Evolutionary conservation across 768 basidiomycete species (phyloP).

Genomic region (Gelatoporia subvermispora): DNA sequence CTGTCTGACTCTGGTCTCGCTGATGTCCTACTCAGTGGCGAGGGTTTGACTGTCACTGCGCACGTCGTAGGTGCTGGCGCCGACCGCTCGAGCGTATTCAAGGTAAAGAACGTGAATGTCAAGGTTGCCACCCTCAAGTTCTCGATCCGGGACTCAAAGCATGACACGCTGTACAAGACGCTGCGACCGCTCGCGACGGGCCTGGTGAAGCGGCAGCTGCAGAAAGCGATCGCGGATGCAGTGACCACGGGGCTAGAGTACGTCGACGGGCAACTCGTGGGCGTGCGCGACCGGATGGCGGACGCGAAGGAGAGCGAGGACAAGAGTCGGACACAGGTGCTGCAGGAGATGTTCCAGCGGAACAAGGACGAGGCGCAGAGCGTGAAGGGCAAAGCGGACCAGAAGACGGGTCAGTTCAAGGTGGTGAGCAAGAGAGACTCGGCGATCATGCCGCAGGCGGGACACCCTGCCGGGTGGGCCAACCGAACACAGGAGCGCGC

Average conservation of each 20-base stretch:
- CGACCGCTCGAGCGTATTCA: constrained; percentile 68
- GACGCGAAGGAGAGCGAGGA: constrained; percentile 48
- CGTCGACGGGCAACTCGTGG: constrained; percentile 82
- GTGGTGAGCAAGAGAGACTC: constrained; percentile 70
- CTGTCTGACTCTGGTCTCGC: constrained; percentile 79
- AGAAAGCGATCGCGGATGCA: constrained; percentile 57
- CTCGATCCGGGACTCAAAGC: constrained; percentile 86
- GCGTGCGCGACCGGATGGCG: constrained; percentile 77
- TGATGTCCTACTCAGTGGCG: constrained; percentile 79
- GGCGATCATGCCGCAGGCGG: constrained; percentile 53
- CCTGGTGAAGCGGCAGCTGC: constrained; percentile 75
- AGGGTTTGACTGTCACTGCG: constrained; percentile 69
- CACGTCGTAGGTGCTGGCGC: constrained; percentile 57
- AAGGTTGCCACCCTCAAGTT: constrained; percentile 88
- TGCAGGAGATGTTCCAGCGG: constrained; percentile 63
- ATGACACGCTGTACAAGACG: constrained; percentile 85
- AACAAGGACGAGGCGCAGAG: constrained; percentile 46
- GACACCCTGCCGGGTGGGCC: constrained; percentile 70
- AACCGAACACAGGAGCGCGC: constrained; percentile 46
- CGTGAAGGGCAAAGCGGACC: constrained; percentile 37
- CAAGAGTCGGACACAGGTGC: constrained; percentile 40
- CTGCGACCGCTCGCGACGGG: constrained; percentile 73
- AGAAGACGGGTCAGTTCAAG: constrained; percentile 67
- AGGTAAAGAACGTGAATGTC: constrained; percentile 64
- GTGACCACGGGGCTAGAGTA: constrained; percentile 82